Percentiles rank a stretch among this genome's conserved stretches.
These are phyloP conservation scores for Coemansia sp. DNA, from an alignment of 192 early-diverging fungal species.

Conservation along the genomic window DNA sequence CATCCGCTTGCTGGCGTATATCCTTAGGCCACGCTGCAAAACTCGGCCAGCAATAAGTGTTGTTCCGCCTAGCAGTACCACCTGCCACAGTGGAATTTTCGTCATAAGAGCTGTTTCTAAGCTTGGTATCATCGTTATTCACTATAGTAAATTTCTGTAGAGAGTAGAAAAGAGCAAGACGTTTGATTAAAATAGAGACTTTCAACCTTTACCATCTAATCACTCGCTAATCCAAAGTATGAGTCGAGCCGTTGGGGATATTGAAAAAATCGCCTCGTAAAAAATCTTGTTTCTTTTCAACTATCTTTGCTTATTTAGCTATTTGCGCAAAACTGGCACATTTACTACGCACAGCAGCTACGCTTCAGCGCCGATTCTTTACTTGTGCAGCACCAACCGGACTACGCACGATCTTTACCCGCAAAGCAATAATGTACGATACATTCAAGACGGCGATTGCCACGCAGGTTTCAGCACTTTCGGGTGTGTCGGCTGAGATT, in stretches of 20 bases:
- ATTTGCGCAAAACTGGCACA: background rate
- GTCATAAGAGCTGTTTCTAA: constrained; percentile 12
- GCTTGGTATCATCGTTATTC: background rate
- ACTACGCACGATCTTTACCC: background rate
- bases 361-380: background rate
- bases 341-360: constrained; percentile 3
- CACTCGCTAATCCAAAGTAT: no score
- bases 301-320: background rate
- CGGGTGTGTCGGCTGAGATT: constrained; percentile 52
- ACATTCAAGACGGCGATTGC: constrained; percentile 67
- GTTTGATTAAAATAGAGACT: background rate
- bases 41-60: constrained; percentile 18
- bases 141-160: background rate
- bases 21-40: constrained; percentile 1
- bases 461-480: constrained; percentile 57
- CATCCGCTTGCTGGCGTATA: background rate
- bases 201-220: background rate
- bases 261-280: no score
- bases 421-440: constrained; percentile 55
- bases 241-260: no score
- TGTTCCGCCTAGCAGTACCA: constrained; percentile 20
- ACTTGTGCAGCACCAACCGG: background rate
- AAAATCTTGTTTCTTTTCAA: no score
- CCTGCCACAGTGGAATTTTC: constrained; percentile 29
- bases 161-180: constrained; percentile 2